These are phyloP conservation scores for Penicillium sp. DNA, from an alignment of 2,329 filamentous ascomycete genomes.

Conservation along the genomic window DNA sequence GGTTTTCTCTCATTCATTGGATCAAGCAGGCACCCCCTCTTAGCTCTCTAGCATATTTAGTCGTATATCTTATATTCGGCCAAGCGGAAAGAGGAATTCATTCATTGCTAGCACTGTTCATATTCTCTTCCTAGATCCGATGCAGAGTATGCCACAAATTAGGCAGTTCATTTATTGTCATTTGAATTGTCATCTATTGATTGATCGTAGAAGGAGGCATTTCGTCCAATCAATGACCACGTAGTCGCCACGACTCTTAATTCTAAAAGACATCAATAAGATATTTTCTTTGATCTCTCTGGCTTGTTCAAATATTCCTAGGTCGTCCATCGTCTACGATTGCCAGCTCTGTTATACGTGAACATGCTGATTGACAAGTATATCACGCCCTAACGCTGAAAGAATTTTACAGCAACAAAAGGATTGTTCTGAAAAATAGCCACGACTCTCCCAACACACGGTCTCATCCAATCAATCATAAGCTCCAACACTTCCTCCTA, in stretches of 20 bases:
- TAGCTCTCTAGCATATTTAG: neutral
- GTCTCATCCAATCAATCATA: neutral
- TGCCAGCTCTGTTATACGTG: neutral
- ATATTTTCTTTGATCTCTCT: no score
- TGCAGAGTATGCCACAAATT: neutral
- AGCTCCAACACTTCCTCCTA: neutral
- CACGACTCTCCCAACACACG: neutral
- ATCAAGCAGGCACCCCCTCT: conserved; percentile 3
- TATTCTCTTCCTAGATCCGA: neutral
- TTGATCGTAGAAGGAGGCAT: no score
- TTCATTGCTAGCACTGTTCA: conserved; percentile 3
- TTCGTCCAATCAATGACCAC: no score
- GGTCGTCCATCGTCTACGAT: neutral
- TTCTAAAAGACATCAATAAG: no score
- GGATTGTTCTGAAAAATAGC: neutral
- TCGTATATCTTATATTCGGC: neutral
- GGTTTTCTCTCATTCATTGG: neutral
- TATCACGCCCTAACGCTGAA: neutral
- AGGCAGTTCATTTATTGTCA: neutral
- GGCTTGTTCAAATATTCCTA: no score
- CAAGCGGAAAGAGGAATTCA: conserved; percentile 1
- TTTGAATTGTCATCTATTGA: no score
- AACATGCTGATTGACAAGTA: neutral
- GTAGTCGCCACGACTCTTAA: no score
- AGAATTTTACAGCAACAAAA: neutral